Evolutionary conservation across 352 stramenopile genomes (phyloP).

Genomic region (Phytophthora citrophthora): DNA sequence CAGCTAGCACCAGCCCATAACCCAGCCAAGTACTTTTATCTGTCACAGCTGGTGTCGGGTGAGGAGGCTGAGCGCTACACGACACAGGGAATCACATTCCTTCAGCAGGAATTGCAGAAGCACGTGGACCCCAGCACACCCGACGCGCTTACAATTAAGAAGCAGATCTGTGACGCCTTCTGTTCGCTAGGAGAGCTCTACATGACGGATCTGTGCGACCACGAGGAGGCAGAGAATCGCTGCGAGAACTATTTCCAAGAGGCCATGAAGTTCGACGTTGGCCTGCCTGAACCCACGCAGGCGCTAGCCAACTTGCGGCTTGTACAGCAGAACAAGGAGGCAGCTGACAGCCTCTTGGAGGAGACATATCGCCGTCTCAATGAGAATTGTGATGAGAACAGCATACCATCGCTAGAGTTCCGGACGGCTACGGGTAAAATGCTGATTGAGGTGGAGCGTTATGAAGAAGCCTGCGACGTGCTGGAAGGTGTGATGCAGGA

Average conservation of each 20-base stretch:
- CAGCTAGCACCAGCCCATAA: slow-evolving; percentile 71
- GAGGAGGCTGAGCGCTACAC: slow-evolving; percentile 78
- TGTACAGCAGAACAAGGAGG: slow-evolving; percentile 91
- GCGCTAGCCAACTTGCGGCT: slow-evolving; percentile 95
- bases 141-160: slow-evolving; percentile 73
- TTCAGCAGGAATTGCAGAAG: slow-evolving; percentile 67
- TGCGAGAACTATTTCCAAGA: slow-evolving; percentile 93
- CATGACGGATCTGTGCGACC: slow-evolving; percentile 96
- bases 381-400: slow-evolving; percentile 73
- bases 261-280: slow-evolving; percentile 92
- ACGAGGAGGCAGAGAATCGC: slow-evolving; percentile 91
- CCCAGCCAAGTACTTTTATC: slow-evolving; percentile 87
- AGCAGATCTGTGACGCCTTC: slow-evolving; percentile 94
- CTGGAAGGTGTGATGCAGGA: slow-evolving; percentile 90
- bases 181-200: slow-evolving; percentile 97
- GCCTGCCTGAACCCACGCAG: slow-evolving; percentile 93
- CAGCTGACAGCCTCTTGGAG: slow-evolving; percentile 90
- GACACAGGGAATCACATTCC: slow-evolving; percentile 70
- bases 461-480: slow-evolving; percentile 82
- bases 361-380: slow-evolving; percentile 92
- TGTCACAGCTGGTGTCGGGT: slow-evolving; percentile 77
- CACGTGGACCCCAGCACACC: slow-evolving; percentile 46
- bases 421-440: slow-evolving; percentile 83
- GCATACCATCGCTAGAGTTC: slow-evolving; percentile 85
- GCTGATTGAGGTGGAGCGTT: slow-evolving; percentile 87